Conservation (phyloP, 345 rosid genomes). For the Eucalyptus melliodora region DNA sequence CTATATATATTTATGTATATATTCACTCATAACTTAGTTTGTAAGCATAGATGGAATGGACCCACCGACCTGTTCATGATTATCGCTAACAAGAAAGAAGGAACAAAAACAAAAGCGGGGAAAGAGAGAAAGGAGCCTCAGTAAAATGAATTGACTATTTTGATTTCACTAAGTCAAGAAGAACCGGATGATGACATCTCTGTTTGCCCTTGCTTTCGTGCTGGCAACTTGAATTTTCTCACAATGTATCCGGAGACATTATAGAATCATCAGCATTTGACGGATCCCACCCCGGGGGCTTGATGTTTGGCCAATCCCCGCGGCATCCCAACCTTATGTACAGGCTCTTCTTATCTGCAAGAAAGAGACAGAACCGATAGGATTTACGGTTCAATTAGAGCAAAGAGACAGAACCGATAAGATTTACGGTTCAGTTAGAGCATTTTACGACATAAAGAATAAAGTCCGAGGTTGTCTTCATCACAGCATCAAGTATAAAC, state of each 20-base stretch:
- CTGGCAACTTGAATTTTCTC: not conserved
- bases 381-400: not conserved
- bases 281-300: conserved; percentile 80
- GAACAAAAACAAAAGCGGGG: not conserved
- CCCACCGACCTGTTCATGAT: not conserved
- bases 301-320: conserved; percentile 80
- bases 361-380: not conserved
- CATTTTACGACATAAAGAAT: not conserved
- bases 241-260: not conserved
- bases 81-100: not conserved
- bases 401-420: not conserved
- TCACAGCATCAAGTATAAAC: not conserved
- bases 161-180: not conserved
- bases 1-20: not conserved
- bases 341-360: conserved; percentile 73
- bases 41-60: not conserved
- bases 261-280: conserved; percentile 5
- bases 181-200: not conserved
- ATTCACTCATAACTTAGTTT: not conserved
- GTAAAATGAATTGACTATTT: not conserved
- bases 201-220: not conserved
- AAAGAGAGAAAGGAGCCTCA: not conserved
- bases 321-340: conserved; percentile 81
- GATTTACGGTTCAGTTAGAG: not conserved
- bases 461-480: not conserved